Percentiles rank a stretch among this genome's conserved stretches.
Evolutionary conservation across 768 basidiomycete species (phyloP).

Genomic region (Leucocoprinus birnbaumii): DNA sequence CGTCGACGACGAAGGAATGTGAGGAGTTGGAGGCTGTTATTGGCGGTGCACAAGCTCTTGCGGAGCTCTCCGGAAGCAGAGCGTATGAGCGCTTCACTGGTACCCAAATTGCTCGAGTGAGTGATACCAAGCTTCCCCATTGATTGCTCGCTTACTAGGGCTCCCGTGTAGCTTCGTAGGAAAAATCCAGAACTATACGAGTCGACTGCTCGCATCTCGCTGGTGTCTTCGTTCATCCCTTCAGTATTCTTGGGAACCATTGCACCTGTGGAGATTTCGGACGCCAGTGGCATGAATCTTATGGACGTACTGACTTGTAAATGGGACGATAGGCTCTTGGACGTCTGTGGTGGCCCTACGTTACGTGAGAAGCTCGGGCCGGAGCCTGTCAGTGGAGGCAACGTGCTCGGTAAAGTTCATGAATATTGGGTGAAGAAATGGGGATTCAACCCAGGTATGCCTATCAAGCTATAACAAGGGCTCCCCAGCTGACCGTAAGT

Average conservation of each 20-base stretch:
- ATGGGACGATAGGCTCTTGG: constrained; percentile 69
- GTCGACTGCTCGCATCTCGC: constrained; percentile 64
- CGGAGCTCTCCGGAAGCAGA: constrained; percentile 76
- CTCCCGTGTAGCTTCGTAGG: constrained; percentile 47
- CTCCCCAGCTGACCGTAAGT: background rate
- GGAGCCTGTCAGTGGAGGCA: constrained; percentile 75
- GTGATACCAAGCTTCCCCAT: constrained; percentile 12
- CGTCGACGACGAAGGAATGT: constrained; percentile 79
- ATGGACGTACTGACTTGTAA: constrained; percentile 73
- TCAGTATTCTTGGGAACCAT: constrained; percentile 79
- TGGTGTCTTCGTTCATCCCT: constrained; percentile 81
- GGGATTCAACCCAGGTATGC: constrained; percentile 65
- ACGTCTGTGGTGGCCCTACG: constrained; percentile 65
- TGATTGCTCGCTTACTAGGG: constrained; percentile 4
- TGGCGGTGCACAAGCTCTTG: constrained; percentile 69
- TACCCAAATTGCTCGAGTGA: constrained; percentile 75
- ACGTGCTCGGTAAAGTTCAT: constrained; percentile 59
- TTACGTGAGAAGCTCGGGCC: constrained; percentile 69
- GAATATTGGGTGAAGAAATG: constrained; percentile 74
- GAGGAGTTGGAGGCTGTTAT: constrained; percentile 58
- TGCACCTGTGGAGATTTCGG: constrained; percentile 82
- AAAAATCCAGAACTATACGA: constrained; percentile 51
- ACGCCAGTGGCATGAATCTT: constrained; percentile 89
- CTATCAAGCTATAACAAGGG: background rate
- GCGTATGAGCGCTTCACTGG: constrained; percentile 91